These are phyloP conservation scores for Rhizopogon parksii DNA, from an alignment of 1,284 basidiomycete species.

Conservation along the genomic window DNA sequence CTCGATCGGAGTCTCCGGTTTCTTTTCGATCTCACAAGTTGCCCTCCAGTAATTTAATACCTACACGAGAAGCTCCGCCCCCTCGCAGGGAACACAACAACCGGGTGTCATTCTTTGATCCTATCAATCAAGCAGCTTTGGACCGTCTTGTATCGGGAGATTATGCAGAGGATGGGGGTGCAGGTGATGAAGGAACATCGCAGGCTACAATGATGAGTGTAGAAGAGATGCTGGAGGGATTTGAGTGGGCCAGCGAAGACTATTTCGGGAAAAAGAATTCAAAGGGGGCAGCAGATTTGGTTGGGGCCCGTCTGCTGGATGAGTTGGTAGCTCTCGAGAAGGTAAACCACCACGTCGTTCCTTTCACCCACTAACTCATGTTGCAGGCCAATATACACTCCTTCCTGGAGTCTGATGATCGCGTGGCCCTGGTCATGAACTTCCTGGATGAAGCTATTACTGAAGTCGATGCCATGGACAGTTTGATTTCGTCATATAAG, in stretches of 20 bases:
- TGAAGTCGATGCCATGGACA: slow-evolving; percentile 84
- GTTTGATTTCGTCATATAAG: slow-evolving; percentile 83
- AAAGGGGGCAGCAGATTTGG: slow-evolving; percentile 77
- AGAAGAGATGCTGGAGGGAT: slow-evolving; percentile 98
- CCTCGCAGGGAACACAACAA: slow-evolving; percentile 55
- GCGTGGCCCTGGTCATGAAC: slow-evolving; percentile 81
- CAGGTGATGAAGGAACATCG: slow-evolving; percentile 62
- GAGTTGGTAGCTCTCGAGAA: slow-evolving; percentile 89
- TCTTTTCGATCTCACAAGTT: slow-evolving; percentile 14
- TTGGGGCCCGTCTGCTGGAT: slow-evolving; percentile 79
- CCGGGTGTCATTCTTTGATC: slow-evolving; percentile 75
- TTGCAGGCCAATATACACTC: slow-evolving; percentile 91
- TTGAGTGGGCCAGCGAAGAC: slow-evolving; percentile 86
- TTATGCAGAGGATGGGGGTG: slow-evolving; percentile 38
- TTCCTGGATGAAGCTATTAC: slow-evolving; percentile 82
- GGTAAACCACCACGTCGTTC: slow-evolving; percentile 37
- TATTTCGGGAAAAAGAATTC: slow-evolving; percentile 53
- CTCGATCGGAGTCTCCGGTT: slow-evolving; percentile 13
- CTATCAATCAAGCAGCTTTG: slow-evolving; percentile 61
- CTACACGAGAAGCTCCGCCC: slow-evolving; percentile 18
- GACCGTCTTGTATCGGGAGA: slow-evolving; percentile 66
- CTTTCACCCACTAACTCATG: slow-evolving; percentile 4
- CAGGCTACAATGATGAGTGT: slow-evolving; percentile 84
- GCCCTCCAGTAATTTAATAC: slow-evolving; percentile 6
- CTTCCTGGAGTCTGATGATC: slow-evolving; percentile 88